phyloP scores from a whole-genome alignment of 805 yeast genomes.

The Metschnikowia dekortorum region DNA sequence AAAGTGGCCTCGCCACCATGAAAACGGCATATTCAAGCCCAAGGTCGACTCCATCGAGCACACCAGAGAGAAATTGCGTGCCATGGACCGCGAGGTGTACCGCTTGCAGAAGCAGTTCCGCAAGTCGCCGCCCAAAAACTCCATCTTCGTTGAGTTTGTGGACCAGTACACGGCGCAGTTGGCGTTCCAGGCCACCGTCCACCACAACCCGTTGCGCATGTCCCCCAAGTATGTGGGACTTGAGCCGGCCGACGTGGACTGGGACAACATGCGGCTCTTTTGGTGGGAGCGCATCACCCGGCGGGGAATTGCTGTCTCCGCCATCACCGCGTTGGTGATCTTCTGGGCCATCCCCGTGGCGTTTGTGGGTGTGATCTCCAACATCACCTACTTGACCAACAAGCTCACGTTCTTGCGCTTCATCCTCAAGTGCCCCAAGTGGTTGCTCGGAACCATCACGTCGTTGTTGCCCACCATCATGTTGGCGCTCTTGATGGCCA shows the following conservation, averaged over 20 bases:
- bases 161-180: slow-evolving; percentile 71
- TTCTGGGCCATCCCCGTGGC: slow-evolving; percentile 80
- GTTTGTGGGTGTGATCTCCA: slow-evolving; percentile 71
- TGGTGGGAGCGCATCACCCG: slow-evolving; percentile 76
- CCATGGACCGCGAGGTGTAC: slow-evolving; percentile 51
- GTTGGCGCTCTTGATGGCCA: slow-evolving; percentile 59
- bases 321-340: slow-evolving; percentile 51
- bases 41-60: slow-evolving; percentile 62
- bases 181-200: slow-evolving; percentile 59
- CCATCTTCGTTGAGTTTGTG: slow-evolving; percentile 74
- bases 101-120: slow-evolving; percentile 49
- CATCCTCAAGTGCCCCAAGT: slow-evolving; percentile 51
- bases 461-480: slow-evolving; percentile 66
- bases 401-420: slow-evolving; percentile 47
- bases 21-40: slow-evolving; percentile 41
- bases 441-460: slow-evolving; percentile 59
- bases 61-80: slow-evolving; percentile 54
- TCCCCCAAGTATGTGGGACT: slow-evolving; percentile 58
- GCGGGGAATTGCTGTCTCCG: slow-evolving; percentile 46
- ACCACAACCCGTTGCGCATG: slow-evolving; percentile 64
- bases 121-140: slow-evolving; percentile 60
- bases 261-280: slow-evolving; percentile 70
- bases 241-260: slow-evolving; percentile 57
- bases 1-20: slow-evolving; percentile 60
- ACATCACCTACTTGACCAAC: slow-evolving; percentile 57